A percentile compares a stretch with the other conserved stretches of the same genome.
phyloP scores from a whole-genome alignment of 1,284 basidiomycete species.

The Amylostereum areolatum region DNA sequence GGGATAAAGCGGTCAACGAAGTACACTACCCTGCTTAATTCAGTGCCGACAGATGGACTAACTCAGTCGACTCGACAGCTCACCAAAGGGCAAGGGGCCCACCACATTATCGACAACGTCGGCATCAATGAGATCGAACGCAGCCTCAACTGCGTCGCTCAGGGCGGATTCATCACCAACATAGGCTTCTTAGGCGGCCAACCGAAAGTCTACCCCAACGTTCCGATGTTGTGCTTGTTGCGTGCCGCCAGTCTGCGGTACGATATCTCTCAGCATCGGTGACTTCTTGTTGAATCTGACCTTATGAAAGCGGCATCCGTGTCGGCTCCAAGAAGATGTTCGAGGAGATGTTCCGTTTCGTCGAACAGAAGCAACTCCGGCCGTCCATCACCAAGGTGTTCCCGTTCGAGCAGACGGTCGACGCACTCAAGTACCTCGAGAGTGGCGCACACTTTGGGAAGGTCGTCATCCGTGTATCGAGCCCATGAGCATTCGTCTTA shows the following conservation, averaged over 20 bases:
- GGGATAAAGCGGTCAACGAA: slow-evolving; percentile 29
- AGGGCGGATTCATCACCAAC: slow-evolving; percentile 31
- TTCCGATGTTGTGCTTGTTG: background rate
- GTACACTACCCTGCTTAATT: background rate
- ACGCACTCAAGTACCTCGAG: slow-evolving; percentile 32
- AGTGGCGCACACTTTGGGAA: slow-evolving; percentile 31
- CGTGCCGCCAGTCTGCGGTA: background rate
- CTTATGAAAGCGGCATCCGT: background rate
- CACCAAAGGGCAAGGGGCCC: slow-evolving; percentile 33
- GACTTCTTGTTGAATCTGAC: background rate
- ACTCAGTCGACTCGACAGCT: background rate
- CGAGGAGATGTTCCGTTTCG: slow-evolving; percentile 30
- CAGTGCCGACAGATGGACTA: background rate
- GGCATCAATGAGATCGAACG: slow-evolving; percentile 35
- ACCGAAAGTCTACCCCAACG: background rate
- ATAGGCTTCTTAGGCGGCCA: slow-evolving; percentile 33
- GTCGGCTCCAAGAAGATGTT: slow-evolving; percentile 18
- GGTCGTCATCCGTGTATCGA: slow-evolving; percentile 19
- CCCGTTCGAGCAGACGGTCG: slow-evolving; percentile 27
- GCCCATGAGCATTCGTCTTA: background rate
- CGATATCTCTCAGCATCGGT: background rate
- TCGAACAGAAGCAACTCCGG: slow-evolving; percentile 24
- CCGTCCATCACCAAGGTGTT: slow-evolving; percentile 36
- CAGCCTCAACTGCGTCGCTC: slow-evolving; percentile 27
- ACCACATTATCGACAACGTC: slow-evolving; percentile 38